Conservation (phyloP, 345 rosid species). For the Microcos paniculata region DNA sequence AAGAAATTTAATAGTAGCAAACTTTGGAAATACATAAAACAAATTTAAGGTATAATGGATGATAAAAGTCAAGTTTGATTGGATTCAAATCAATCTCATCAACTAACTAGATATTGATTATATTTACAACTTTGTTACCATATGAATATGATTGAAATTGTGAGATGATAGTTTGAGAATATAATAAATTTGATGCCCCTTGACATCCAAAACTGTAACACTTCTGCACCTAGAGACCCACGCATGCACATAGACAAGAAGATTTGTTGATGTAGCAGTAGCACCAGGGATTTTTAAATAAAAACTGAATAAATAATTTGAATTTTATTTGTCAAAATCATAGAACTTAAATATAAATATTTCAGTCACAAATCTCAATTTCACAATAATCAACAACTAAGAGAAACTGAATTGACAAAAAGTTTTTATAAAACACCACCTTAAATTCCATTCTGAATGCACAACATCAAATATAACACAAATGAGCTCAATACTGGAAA, state of each 20-base stretch:
- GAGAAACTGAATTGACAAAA: background rate
- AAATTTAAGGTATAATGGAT: background rate
- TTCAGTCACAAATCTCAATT: background rate
- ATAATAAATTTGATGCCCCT: background rate
- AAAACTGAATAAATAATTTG: background rate
- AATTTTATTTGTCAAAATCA: background rate
- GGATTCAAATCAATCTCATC: background rate
- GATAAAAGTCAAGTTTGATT: background rate
- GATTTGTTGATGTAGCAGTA: background rate
- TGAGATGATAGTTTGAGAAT: background rate
- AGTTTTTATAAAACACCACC: background rate
- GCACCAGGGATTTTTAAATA: background rate
- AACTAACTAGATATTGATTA: background rate
- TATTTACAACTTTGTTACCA: background rate
- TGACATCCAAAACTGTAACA: background rate
- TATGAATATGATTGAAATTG: background rate
- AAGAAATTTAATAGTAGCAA: background rate
- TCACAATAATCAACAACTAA: background rate
- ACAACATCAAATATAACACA: background rate
- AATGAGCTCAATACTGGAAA: slow-evolving; percentile 1
- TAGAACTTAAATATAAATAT: background rate
- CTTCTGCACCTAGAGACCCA: background rate
- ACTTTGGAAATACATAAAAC: background rate
- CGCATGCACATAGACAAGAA: background rate
- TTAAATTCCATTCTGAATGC: background rate